A percentile compares a stretch with the other conserved stretches of the same genome.
These are phyloP conservation scores for Coccomyxa sp. DNA, from an alignment of 139 green algal genomes.

Conservation along the genomic window DNA sequence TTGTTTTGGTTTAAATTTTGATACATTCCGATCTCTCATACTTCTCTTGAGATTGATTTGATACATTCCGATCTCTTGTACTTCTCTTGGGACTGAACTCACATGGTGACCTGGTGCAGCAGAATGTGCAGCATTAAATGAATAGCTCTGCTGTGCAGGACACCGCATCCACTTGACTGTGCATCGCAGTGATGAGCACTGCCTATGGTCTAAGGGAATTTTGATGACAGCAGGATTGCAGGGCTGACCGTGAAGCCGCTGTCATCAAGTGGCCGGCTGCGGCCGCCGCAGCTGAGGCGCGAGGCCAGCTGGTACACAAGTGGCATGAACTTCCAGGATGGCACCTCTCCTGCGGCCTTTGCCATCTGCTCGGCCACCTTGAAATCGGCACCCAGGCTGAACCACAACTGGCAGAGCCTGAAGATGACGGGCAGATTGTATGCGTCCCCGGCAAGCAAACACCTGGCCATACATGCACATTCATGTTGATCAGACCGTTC, in stretches of 20 bases:
- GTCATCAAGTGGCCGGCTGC: background rate
- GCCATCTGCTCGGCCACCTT: slow-evolving; percentile 36
- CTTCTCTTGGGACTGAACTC: too few relatives aligned
- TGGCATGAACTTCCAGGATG: slow-evolving; percentile 85
- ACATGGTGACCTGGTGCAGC: too few relatives aligned
- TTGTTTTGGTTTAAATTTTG: too few relatives aligned
- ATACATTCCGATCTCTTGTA: too few relatives aligned
- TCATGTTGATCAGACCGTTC: background rate
- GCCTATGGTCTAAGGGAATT: too few relatives aligned
- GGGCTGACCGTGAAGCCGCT: slow-evolving; percentile 19
- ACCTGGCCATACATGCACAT: slow-evolving; percentile 13
- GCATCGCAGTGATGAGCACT: background rate
- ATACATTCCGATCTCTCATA: too few relatives aligned
- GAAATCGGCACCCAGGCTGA: slow-evolving; percentile 29
- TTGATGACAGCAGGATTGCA: background rate
- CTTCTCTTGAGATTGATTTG: too few relatives aligned
- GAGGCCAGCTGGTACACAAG: slow-evolving; percentile 88
- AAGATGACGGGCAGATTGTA: slow-evolving; percentile 69
- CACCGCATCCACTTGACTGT: background rate
- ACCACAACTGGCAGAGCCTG: slow-evolving; percentile 71
- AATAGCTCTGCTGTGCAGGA: background rate
- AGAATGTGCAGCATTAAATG: too few relatives aligned
- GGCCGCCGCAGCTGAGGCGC: slow-evolving; percentile 27
- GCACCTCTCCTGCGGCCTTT: slow-evolving; percentile 38
- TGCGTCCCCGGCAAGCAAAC: slow-evolving; percentile 41